These are phyloP conservation scores for Macrophomina tecta DNA, from an alignment of 2,329 filamentous ascomycete genomes.

Conservation along the genomic window DNA sequence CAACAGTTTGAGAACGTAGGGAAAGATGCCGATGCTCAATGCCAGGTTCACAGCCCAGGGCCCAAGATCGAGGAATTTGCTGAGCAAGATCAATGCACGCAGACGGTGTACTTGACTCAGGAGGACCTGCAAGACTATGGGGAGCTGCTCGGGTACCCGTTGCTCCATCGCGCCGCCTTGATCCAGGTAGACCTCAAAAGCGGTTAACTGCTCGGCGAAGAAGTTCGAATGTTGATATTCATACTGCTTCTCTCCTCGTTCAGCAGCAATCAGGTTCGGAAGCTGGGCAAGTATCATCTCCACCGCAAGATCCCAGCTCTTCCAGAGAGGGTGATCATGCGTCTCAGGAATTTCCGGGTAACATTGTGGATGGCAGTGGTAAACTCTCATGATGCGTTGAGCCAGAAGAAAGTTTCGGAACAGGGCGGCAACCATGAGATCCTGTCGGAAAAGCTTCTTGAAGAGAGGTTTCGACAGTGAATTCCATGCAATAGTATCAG, in stretches of 20 bases:
- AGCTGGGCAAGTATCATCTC: constrained; percentile 93
- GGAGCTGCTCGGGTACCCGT: constrained; percentile 90
- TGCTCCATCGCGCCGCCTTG: constrained; percentile 83
- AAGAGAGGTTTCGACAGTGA: constrained; percentile 88
- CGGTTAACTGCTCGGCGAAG: constrained; percentile 95
- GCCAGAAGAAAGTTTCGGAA: constrained; percentile 96
- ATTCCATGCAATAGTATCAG: constrained; percentile 98
- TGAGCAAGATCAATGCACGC: constrained; percentile 86
- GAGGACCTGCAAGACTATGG: constrained; percentile 93
- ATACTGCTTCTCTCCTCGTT: constrained; percentile 78
- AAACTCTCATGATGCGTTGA: constrained; percentile 94
- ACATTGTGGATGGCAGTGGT: constrained; percentile 93
- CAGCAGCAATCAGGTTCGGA: constrained; percentile 77
- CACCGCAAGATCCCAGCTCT: constrained; percentile 96
- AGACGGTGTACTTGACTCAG: constrained; percentile 94
- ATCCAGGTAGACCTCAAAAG: constrained; percentile 92
- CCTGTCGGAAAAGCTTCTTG: constrained; percentile 95
- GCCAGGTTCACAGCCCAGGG: constrained; percentile 99
- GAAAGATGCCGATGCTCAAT: constrained; percentile 96
- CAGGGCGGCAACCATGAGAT: constrained; percentile 97
- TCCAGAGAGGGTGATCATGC: constrained; percentile 92
- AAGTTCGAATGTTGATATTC: constrained; percentile 95
- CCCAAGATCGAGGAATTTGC: constrained; percentile 91
- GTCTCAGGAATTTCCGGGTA: constrained; percentile 92
- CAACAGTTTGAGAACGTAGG: constrained; percentile 95